Base-by-base conservation (phyloP, 192 early-diverging fungal genomes). In the Coemansia sp. region DNA sequence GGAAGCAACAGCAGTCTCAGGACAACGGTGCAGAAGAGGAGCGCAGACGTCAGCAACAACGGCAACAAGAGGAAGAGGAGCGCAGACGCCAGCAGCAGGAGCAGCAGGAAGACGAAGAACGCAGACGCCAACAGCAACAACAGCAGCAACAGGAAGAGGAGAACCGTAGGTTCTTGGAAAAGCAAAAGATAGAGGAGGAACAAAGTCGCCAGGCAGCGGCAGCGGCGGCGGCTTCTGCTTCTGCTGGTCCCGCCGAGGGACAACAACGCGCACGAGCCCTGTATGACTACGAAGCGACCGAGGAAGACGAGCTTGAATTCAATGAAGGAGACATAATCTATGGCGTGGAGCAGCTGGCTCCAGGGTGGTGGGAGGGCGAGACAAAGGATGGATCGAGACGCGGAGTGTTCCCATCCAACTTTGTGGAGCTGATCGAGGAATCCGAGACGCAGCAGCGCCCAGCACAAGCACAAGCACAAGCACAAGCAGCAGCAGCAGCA, bases 361-460 rank as follows among this genome's bases (percentile, higher is more conserved):
- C 93, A 43, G 95, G 92, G 44, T 98, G 96, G 96, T 97, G 95
- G 96, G 86, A 89, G 47, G 96, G 94, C 60, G 84, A 85, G 37
- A 91, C 88, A 62, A 82, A 90, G 61, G 88, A 92, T 70, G 93
- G 93, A 11, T 70, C 80, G 21, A 82, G 88, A 10, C 84, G 84
- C 43, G 95, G 95, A 37, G 73, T 95, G 43, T 97, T 97, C 84
- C 95, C 95, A 23, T 85, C 86, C 44, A 89, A 89, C 77, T 89
- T 85, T 73, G 88, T 89, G 32, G 86, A 86, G 53, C 62, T 86
- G 52, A 82, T 87, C 54, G 85, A 85, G 39, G 57, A 65, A n/a
- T 5, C 47, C 3, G 56, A 23, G 15, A 54, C 64, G 15, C 43
- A 63, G 6, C 53, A 65, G 3, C 63, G 54, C 15, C 13, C 61